Percentiles rank a stretch among this genome's conserved stretches.
Conservation (phyloP, 1,139 yeast genomes). For the Suhomyces panamericanus region DNA sequence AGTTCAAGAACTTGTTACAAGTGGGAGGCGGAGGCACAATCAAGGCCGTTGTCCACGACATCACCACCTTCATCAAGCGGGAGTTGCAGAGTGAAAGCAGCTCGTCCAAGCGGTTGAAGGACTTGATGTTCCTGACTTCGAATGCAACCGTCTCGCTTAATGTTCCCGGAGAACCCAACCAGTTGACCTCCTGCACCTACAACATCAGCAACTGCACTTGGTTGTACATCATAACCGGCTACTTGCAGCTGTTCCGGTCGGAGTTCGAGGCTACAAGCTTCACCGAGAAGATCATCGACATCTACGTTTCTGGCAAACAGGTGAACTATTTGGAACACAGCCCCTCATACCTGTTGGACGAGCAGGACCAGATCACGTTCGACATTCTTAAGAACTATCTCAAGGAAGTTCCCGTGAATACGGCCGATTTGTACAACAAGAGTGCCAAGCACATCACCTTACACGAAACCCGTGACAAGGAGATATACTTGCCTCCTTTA, state of each 20-base stretch:
- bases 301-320: slow-evolving; percentile 29
- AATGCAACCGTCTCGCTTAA: slow-evolving; percentile 10
- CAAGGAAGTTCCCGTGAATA: slow-evolving; percentile 23
- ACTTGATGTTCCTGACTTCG: slow-evolving; percentile 19
- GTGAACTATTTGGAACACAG: slow-evolving; percentile 11
- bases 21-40: slow-evolving; percentile 39
- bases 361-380: slow-evolving; percentile 16
- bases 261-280: slow-evolving; percentile 29
- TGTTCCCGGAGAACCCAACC: slow-evolving; percentile 1
- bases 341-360: slow-evolving; percentile 11
- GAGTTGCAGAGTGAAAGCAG: slow-evolving; percentile 24
- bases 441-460: slow-evolving; percentile 25
- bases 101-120: slow-evolving; percentile 26
- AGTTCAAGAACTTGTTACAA: slow-evolving; percentile 31
- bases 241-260: slow-evolving; percentile 28
- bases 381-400: slow-evolving; percentile 26
- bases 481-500: slow-evolving; percentile 36
- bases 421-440: slow-evolving; percentile 22
- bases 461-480: slow-evolving; percentile 24
- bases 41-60: slow-evolving; percentile 38
- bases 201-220: slow-evolving; percentile 23
- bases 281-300: slow-evolving; percentile 32
- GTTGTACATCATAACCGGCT: slow-evolving; percentile 42
- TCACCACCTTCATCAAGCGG: slow-evolving; percentile 36
- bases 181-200: slow-evolving; percentile 11